Conservation (phyloP, 257 asterid species). For the Petunia axillaris region DNA sequence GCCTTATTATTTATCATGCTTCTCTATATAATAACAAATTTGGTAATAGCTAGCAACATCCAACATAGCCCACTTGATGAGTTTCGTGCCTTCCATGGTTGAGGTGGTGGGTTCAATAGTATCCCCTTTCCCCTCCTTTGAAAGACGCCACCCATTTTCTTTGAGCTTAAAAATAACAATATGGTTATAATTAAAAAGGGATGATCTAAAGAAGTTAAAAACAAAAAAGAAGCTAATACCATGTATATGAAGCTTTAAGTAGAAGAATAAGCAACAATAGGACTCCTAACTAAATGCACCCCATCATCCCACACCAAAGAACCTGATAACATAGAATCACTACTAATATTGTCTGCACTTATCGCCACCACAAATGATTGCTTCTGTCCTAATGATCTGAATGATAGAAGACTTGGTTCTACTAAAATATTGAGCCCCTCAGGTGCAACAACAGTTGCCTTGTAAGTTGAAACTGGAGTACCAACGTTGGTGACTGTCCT, state of each 20-base stretch:
- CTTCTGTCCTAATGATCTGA: constrained; percentile 48
- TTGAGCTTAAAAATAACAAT: not conserved
- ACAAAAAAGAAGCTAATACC: not conserved
- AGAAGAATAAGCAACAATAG: constrained; percentile 46
- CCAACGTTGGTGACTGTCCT: constrained; percentile 70
- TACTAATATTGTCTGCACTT: constrained; percentile 27
- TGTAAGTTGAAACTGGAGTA: constrained; percentile 51
- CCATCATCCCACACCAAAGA: constrained; percentile 67
- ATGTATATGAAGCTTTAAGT: not conserved
- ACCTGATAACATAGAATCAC: constrained; percentile 37
- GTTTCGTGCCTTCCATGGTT: too few species aligned
- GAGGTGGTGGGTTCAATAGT: too few species aligned
- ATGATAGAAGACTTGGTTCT: constrained; percentile 43
- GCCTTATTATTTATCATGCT: too few species aligned
- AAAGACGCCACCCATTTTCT: too few species aligned
- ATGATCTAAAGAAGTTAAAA: not conserved
- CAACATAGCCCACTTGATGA: too few species aligned
- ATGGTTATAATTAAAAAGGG: not conserved
- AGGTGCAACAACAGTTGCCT: constrained; percentile 32
- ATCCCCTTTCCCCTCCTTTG: too few species aligned
- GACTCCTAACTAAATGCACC: constrained; percentile 57
- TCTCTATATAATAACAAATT: too few species aligned
- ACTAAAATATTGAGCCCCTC: constrained; percentile 42
- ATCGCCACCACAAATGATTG: constrained; percentile 42
- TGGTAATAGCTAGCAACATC: too few species aligned